Evolutionary conservation across 1,284 basidiomycete genomes (phyloP).

Genomic region (Fomitopsis pinicola): DNA sequence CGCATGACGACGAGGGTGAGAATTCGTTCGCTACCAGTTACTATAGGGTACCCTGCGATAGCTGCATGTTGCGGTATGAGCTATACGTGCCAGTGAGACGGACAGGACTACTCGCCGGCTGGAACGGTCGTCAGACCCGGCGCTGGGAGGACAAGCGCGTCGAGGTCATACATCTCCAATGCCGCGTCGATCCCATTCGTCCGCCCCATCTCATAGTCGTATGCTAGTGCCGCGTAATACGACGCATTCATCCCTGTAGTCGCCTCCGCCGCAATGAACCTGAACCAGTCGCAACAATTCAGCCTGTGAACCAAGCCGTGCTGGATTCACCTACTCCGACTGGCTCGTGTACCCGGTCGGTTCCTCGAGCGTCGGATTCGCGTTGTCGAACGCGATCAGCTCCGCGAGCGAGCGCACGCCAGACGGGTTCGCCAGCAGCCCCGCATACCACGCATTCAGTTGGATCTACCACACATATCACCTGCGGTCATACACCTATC

Average conservation of each 20-base stretch:
- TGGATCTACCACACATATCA: slow-evolving; percentile 35
- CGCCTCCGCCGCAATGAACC: slow-evolving; percentile 44
- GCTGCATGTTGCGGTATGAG: slow-evolving; percentile 27
- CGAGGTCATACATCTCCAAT: slow-evolving; percentile 43
- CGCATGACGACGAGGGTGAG: neutral
- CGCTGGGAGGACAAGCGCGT: slow-evolving; percentile 56
- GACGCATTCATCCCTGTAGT: slow-evolving; percentile 43
- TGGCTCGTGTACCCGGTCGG: slow-evolving; percentile 46
- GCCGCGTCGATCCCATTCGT: slow-evolving; percentile 57
- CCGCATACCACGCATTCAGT: slow-evolving; percentile 43
- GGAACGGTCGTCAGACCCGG: slow-evolving; percentile 43
- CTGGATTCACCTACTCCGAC: slow-evolving; percentile 30
- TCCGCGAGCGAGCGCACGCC: slow-evolving; percentile 51
- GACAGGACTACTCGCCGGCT: slow-evolving; percentile 25
- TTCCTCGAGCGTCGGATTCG: slow-evolving; percentile 44
- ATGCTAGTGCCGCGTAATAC: slow-evolving; percentile 46
- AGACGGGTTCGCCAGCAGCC: slow-evolving; percentile 43
- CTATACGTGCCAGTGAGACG: neutral
- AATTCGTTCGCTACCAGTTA: slow-evolving; percentile 39
- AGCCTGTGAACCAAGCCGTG: neutral
- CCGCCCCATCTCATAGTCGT: slow-evolving; percentile 47
- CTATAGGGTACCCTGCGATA: slow-evolving; percentile 56
- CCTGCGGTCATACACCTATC: neutral
- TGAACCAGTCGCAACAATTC: slow-evolving; percentile 11
- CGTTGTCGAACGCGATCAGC: slow-evolving; percentile 51